Conservation (phyloP, 1,284 basidiomycete genomes). For the Ustilago esculenta region DNA sequence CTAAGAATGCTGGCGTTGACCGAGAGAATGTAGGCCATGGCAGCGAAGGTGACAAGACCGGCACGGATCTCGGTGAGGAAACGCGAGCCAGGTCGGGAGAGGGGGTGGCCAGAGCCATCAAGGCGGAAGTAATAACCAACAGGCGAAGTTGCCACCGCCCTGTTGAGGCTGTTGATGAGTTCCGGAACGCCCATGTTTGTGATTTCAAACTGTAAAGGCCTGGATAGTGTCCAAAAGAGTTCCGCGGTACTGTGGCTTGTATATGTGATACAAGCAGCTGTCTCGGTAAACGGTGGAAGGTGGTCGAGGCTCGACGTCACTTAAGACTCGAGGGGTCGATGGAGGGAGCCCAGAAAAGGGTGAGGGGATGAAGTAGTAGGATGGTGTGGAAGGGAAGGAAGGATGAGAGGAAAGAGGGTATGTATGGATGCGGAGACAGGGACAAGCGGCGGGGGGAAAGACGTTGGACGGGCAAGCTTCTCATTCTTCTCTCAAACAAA, state of each 20-base stretch:
- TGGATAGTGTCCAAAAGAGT: neutral
- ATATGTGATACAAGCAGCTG: neutral
- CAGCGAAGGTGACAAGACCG: slow-evolving; percentile 63
- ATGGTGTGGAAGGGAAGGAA: neutral
- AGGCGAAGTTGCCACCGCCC: slow-evolving; percentile 74
- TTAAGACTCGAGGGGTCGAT: slow-evolving; percentile 31
- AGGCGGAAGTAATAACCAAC: slow-evolving; percentile 84
- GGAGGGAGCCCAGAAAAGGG: neutral
- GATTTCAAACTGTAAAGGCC: neutral
- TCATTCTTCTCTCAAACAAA: neutral
- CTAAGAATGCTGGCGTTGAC: slow-evolving; percentile 75
- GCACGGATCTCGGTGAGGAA: slow-evolving; percentile 70
- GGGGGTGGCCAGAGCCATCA: slow-evolving; percentile 81
- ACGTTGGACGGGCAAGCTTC: neutral
- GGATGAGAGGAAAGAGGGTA: neutral
- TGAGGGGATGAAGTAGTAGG: slow-evolving; percentile 2
- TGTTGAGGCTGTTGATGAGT: slow-evolving; percentile 63
- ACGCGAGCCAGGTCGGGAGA: slow-evolving; percentile 78
- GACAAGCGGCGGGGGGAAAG: neutral
- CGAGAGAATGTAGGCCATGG: slow-evolving; percentile 72
- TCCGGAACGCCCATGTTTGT: slow-evolving; percentile 26
- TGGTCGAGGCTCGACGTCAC: slow-evolving; percentile 17
- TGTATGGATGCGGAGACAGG: no score
- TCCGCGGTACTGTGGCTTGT: neutral
- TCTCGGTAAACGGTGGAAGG: neutral